phyloP scores from a whole-genome alignment of 2,329 filamentous ascomycete species.

The Parastagonospora nodorum region DNA sequence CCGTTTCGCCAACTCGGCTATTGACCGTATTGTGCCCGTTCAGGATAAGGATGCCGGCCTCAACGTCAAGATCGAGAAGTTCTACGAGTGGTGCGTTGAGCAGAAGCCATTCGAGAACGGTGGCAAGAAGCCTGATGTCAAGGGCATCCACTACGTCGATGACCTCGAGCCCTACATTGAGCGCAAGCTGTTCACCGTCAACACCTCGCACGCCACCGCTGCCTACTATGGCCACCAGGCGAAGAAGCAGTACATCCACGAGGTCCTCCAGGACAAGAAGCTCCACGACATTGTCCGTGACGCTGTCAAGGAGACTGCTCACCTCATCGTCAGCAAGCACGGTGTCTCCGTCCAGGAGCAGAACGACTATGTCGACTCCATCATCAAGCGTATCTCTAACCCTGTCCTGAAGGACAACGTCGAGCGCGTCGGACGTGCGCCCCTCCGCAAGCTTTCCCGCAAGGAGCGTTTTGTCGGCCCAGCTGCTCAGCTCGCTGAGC shows the following conservation, averaged over 20 bases:
- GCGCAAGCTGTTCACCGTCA: conserved; percentile 99
- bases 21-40: conserved; percentile 95
- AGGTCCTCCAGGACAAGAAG: conserved; percentile 78
- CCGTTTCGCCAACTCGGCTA: conserved; percentile 94
- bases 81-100: conserved; percentile 99
- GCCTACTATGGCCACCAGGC: conserved; percentile 93
- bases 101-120: conserved; percentile 76
- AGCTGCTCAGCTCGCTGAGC: conserved; percentile 85
- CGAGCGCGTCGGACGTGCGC: conserved; percentile 92
- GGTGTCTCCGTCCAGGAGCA: conserved; percentile 76
- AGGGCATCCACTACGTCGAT: conserved; percentile 91
- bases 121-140: conserved; percentile 71
- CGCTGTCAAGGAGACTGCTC: conserved; percentile 83
- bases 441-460: conserved; percentile 88
- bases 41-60: conserved; percentile 81
- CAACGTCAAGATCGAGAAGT: conserved; percentile 95
- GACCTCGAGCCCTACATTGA: conserved; percentile 95
- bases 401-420: conserved; percentile 90
- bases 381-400: conserved; percentile 91
- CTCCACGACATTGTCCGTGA: conserved; percentile 81
- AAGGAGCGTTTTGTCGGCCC: conserved; percentile 97
- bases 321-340: conserved; percentile 86
- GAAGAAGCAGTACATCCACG: conserved; percentile 85
- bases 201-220: conserved; percentile 94
- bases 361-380: conserved; percentile 85